phyloP scores from a whole-genome alignment of 805 yeast genomes.

The Kregervanrija pseudodelftensis region DNA sequence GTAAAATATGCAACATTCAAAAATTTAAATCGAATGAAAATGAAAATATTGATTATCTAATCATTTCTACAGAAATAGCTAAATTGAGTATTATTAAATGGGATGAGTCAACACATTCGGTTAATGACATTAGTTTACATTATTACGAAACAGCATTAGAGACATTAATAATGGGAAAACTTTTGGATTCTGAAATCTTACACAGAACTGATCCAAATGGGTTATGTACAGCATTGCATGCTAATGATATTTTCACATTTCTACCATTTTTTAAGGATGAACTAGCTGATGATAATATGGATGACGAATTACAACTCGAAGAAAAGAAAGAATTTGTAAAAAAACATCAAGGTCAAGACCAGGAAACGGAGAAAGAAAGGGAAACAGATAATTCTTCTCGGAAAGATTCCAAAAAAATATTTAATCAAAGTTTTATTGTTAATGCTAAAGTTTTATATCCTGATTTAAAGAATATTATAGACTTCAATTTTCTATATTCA shows the following conservation, averaged over 20 bases:
- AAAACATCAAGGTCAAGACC: constrained; percentile 1
- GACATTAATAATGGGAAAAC: constrained; percentile 37
- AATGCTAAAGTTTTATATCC: constrained; percentile 50
- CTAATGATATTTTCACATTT: constrained; percentile 63
- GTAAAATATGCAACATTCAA: constrained; percentile 54
- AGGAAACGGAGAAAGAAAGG: constrained; percentile 4
- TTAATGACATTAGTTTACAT: constrained; percentile 77
- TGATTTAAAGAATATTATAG: constrained; percentile 55
- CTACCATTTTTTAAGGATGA: constrained; percentile 51
- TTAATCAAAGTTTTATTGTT: constrained; percentile 50
- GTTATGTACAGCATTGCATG: constrained; percentile 49
- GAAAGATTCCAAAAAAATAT: constrained; percentile 25
- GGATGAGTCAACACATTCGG: constrained; percentile 44
- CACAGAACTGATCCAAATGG: constrained; percentile 58
- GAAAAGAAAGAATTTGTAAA: constrained; percentile 7
- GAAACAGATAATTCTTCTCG: not conserved
- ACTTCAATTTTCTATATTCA: constrained; percentile 61
- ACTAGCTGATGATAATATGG: constrained; percentile 32
- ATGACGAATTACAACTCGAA: constrained; percentile 12
- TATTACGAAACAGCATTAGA: constrained; percentile 70
- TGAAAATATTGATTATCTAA: constrained; percentile 44
- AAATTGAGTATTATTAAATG: constrained; percentile 72
- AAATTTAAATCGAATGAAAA: constrained; percentile 44
- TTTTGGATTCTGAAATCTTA: constrained; percentile 30
- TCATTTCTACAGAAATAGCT: constrained; percentile 65